Evolutionary conservation across 2,329 filamentous ascomycete species (phyloP).

Genomic region (Fusarium tupiense): DNA sequence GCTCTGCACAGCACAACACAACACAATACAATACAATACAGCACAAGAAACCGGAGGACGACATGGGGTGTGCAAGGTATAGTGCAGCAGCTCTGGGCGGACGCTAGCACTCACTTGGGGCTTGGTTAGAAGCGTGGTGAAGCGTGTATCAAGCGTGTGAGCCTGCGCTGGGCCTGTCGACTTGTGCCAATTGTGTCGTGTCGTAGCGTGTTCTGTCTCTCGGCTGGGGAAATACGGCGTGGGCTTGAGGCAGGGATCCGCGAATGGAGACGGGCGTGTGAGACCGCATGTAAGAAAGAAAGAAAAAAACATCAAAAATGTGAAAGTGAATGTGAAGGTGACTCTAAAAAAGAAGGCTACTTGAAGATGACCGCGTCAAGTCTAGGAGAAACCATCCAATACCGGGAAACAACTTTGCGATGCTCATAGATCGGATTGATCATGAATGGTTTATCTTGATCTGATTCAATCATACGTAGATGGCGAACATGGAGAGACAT

Average conservation of each 20-base stretch:
- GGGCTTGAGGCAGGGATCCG: constrained; percentile 41
- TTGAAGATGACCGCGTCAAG: constrained; percentile 21
- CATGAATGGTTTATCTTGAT: background rate
- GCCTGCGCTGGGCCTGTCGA: constrained; percentile 26
- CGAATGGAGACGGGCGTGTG: constrained; percentile 37
- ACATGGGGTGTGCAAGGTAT: constrained; percentile 39
- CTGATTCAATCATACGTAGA: constrained; percentile 1
- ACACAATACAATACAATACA: constrained; percentile 12
- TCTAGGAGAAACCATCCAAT: constrained; percentile 4
- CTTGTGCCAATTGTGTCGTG: constrained; percentile 45
- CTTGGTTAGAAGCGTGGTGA: constrained; percentile 31
- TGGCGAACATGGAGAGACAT: constrained; percentile 12
- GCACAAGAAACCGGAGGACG: constrained; percentile 10
- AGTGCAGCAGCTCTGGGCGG: constrained; percentile 8
- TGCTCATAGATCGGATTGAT: constrained; percentile 3
- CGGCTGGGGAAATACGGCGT: constrained; percentile 39
- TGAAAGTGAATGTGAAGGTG: constrained; percentile 1
- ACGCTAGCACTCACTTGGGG: constrained; percentile 35
- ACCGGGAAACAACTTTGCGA: constrained; percentile 3
- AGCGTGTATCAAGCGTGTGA: constrained; percentile 37
- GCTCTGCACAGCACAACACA: constrained; percentile 16
- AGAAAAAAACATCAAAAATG: constrained; percentile 3
- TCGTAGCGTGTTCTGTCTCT: constrained; percentile 45
- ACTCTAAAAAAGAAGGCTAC: constrained; percentile 1
- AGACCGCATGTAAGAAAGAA: constrained; percentile 19